A percentile compares a stretch with the other conserved stretches of the same genome.
Evolutionary conservation across 2,329 filamentous ascomycete species (phyloP).

Genomic region (Nothopassalora personata): DNA sequence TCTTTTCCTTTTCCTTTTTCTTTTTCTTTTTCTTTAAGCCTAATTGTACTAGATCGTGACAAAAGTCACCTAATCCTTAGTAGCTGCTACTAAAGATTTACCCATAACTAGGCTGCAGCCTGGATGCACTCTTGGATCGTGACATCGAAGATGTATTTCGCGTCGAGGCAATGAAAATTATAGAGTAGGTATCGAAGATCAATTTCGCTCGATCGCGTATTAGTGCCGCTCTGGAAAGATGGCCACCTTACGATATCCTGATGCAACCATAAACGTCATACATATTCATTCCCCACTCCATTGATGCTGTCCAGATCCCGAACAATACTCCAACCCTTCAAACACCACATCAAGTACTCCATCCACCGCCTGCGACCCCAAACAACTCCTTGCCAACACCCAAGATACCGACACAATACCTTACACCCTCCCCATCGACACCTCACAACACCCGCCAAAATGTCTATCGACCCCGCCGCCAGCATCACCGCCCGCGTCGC

Average conservation of each 20-base stretch:
- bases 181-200: too few species aligned
- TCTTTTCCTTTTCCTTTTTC: too few species aligned
- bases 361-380: too few species aligned
- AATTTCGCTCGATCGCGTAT: not conserved
- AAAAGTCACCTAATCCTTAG: too few species aligned
- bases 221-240: not conserved
- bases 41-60: too few species aligned
- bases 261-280: not conserved
- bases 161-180: too few species aligned
- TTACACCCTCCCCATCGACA: not conserved
- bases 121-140: too few species aligned
- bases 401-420: not conserved
- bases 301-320: not conserved
- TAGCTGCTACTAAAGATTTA: too few species aligned
- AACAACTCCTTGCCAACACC: not conserved
- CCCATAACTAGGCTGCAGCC: too few species aligned
- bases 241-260: not conserved
- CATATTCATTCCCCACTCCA: not conserved
- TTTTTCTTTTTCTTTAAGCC: too few species aligned
- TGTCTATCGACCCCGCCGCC: conserved; percentile 6
- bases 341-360: not conserved
- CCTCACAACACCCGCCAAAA: not conserved
- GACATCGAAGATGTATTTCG: too few species aligned
- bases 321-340: not conserved
- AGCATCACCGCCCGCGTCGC: conserved; percentile 6